Base-by-base conservation (phyloP, 148 eudicot genomes). In the Cornus kousa region DNA sequence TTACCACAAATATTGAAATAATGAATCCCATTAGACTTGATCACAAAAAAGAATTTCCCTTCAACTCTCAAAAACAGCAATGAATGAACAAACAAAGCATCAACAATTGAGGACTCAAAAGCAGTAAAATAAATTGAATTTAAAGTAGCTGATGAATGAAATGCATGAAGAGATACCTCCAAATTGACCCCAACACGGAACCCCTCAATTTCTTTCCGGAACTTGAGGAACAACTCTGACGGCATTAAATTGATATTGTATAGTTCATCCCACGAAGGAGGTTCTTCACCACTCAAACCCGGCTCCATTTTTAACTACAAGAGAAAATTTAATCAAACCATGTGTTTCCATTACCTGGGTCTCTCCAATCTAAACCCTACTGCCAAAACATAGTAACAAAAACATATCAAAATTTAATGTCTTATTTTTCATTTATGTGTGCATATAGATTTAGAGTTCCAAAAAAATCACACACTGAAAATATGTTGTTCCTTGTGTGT, bases 211-310 rank as follows among this genome's bases (percentile, higher is more conserved):
- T 92, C 82, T 87, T 89, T 90, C 70, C 98, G 90, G 68, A 95
- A 93, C 78, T 95, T 95, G 84, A 93, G 77, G 75, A 95, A 89
- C 55, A 93, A 74, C 77, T 95, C 93, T 3, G 97, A 88, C 22
- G 97, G 98, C 73, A 95, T 78, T 78, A 95, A 84, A 77, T 93
- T 74, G 72, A 95, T 28, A 55, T 85, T 91, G 89, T 88, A 93
- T 11, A 78, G 87, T 53, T 95, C 97, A n/a, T 94, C 97, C 97
- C 97, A 93, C 0, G 97, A 88, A 74, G 83, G 74, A 33, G 89
- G 85, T 74, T 90, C 94, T 67, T 85, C 93, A 6, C 75, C 79
- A 43, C 66, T 87, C 64, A 82, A 50, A 71, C 79, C 86, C 75
- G 83, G 40, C 43, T 88, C 93, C 95, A 93, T 89, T 76, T 40